Percentiles rank a stretch among this genome's conserved stretches.
Conservation (phyloP, 139 green algal species). For the Chlorokybus atmophyticus region DNA sequence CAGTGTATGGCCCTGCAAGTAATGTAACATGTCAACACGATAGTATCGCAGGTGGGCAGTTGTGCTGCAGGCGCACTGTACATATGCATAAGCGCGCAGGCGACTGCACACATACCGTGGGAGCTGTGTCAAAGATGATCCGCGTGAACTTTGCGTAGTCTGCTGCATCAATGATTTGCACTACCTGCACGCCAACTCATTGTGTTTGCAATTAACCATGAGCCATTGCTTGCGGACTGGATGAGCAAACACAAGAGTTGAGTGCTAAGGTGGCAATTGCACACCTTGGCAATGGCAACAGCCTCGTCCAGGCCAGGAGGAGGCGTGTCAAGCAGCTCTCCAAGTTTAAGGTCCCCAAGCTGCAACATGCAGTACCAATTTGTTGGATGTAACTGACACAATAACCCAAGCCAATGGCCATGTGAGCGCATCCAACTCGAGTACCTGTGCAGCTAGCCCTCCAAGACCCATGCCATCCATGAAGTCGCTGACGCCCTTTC, state of each 20-base stretch:
- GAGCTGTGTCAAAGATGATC: conserved; percentile 97
- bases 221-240: no score
- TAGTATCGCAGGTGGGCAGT: no score
- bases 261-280: no score
- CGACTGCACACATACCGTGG: conserved; percentile 45
- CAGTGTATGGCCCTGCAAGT: conserved; percentile 74
- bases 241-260: no score
- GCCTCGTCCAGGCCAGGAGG: conserved; percentile 89
- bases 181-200: conserved; percentile 44
- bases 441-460: conserved; percentile 20
- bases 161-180: conserved; percentile 79
- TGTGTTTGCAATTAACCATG: no score
- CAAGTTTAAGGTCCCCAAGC: conserved; percentile 81
- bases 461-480: conserved; percentile 67
- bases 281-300: conserved; percentile 75
- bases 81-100: no score
- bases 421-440: no score
- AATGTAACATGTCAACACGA: no score
- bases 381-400: no score
- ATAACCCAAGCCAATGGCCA: no score
- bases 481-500: conserved; percentile 55
- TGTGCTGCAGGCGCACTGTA: no score
- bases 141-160: conserved; percentile 85
- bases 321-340: conserved; percentile 91
- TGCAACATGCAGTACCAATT: conserved; percentile 41